Evolutionary conservation across 1,284 basidiomycete species (phyloP).

Genomic region (Papiliotrema flavescens): DNA sequence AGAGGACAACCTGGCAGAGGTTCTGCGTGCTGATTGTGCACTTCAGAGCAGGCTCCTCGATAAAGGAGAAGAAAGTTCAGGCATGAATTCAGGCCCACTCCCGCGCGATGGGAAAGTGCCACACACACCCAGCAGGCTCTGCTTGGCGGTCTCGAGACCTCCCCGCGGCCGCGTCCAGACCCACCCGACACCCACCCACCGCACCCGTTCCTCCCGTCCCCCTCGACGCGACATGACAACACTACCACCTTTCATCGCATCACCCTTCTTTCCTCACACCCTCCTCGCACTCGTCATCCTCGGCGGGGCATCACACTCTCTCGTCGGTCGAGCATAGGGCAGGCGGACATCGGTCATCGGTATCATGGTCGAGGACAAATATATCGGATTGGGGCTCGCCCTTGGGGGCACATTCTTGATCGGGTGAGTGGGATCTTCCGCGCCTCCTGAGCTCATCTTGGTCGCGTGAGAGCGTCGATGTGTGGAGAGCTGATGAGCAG

Average conservation of each 20-base stretch:
- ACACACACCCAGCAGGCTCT: too few species aligned
- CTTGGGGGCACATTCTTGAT: slow-evolving; percentile 78
- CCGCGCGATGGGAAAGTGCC: too few species aligned
- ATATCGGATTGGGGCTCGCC: slow-evolving; percentile 82
- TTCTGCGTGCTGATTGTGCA: neutral
- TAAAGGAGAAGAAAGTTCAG: too few species aligned
- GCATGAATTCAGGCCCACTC: too few species aligned
- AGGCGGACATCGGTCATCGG: neutral
- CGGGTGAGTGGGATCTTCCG: slow-evolving; percentile 50
- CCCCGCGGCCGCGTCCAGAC: too few species aligned
- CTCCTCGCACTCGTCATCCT: neutral
- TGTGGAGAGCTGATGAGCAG: slow-evolving; percentile 12
- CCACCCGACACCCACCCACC: too few species aligned
- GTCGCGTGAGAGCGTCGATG: neutral
- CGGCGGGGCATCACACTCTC: neutral
- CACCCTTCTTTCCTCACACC: neutral
- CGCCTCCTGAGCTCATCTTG: neutral
- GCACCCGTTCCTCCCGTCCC: too few species aligned
- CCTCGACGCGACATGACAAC: neutral
- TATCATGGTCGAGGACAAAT: slow-evolving; percentile 79
- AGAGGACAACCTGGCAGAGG: too few species aligned
- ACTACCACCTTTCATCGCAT: neutral
- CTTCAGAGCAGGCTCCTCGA: too few species aligned
- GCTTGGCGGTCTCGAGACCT: too few species aligned
- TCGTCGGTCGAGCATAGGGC: too few species aligned